A percentile compares a stretch with the other conserved stretches of the same genome.
These are phyloP conservation scores for Colletotrichum scovillei DNA, from an alignment of 2,329 filamentous ascomycete species.

Conservation along the genomic window DNA sequence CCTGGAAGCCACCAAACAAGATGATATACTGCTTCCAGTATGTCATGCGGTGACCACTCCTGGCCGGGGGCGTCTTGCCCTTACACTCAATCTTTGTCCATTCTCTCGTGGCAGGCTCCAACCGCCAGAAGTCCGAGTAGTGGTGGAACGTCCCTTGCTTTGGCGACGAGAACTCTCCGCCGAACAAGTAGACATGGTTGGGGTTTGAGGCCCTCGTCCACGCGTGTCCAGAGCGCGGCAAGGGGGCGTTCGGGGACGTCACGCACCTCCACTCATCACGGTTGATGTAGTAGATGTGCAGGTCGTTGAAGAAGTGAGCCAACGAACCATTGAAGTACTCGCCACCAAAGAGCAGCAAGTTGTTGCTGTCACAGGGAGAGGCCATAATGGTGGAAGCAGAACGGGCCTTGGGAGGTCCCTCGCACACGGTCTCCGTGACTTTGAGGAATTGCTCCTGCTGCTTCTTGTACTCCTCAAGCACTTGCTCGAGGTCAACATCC, in stretches of 20 bases:
- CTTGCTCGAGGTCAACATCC: constrained; percentile 91
- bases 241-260: constrained; percentile 89
- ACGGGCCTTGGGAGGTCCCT: constrained; percentile 79
- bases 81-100: constrained; percentile 89
- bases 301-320: constrained; percentile 77
- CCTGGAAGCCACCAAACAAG: constrained; percentile 96
- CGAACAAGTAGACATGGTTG: constrained; percentile 89
- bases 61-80: constrained; percentile 83
- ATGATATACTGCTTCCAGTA: constrained; percentile 98
- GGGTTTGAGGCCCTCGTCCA: constrained; percentile 92
- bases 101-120: constrained; percentile 86
- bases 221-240: constrained; percentile 92
- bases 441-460: constrained; percentile 95
- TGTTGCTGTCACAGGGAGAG: constrained; percentile 86
- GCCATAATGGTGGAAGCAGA: constrained; percentile 86
- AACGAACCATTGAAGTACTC: constrained; percentile 95
- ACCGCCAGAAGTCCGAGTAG: constrained; percentile 97
- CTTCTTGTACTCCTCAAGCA: constrained; percentile 91
- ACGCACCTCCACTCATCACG: constrained; percentile 91
- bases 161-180: constrained; percentile 94
- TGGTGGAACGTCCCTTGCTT: constrained; percentile 99
- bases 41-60: constrained; percentile 95
- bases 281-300: constrained; percentile 80
- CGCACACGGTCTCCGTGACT: constrained; percentile 82
- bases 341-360: constrained; percentile 91